phyloP scores from a whole-genome alignment of 2,329 filamentous ascomycete genomes.

The Fusarium abutilonis region DNA sequence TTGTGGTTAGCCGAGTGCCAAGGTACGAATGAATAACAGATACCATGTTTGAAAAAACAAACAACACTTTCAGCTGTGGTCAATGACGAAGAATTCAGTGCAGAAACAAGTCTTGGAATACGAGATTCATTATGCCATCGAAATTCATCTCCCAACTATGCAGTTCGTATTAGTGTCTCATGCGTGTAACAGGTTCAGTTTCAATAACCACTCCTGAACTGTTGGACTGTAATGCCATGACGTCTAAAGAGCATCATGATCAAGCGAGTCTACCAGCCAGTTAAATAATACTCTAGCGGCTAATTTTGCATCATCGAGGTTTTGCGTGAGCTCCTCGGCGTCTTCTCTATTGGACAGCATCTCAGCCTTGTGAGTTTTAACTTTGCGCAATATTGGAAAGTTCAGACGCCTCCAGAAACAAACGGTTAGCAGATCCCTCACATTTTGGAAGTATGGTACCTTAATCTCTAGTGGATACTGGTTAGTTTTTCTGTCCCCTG shows the following conservation, averaged over 20 bases:
- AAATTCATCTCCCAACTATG: slow-evolving; percentile 6
- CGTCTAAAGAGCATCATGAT: background rate
- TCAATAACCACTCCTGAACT: background rate
- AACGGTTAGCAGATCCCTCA: no score
- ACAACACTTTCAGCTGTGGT: background rate
- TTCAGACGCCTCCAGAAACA: no score
- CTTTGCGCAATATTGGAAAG: no score
- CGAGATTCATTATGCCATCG: slow-evolving; percentile 14
- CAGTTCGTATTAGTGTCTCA: slow-evolving; percentile 15
- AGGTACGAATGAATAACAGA: slow-evolving; percentile 31
- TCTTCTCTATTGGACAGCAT: no score
- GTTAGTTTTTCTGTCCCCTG: no score
- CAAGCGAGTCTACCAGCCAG: background rate
- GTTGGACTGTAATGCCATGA: slow-evolving; percentile 2
- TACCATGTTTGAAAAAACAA: slow-evolving; percentile 22
- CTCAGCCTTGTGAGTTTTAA: no score
- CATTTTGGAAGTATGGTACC: no score
- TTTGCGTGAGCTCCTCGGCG: no score
- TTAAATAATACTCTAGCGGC: background rate
- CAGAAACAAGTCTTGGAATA: slow-evolving; percentile 19
- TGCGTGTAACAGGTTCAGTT: slow-evolving; percentile 3
- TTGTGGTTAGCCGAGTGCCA: slow-evolving; percentile 14
- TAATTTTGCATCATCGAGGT: no score
- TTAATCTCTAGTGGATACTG: no score
- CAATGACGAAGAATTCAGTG: slow-evolving; percentile 24